Conservation (phyloP, 805 yeast genomes). For the Schwanniomyces polymorphus region DNA sequence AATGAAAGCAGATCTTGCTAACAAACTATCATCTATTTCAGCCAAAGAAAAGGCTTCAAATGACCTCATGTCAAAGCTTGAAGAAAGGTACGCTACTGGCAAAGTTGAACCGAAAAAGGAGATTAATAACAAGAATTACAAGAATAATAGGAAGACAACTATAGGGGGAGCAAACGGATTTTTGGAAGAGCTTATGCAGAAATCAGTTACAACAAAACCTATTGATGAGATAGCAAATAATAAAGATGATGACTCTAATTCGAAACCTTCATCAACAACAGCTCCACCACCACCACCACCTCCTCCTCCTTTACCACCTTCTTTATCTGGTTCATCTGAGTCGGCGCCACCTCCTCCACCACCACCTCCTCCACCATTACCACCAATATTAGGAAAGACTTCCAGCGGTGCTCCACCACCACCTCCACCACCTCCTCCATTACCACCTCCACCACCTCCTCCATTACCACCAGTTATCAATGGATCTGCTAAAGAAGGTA, state of each 20-base stretch:
- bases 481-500: slow-evolving; percentile 10
- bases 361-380: slow-evolving; percentile 20
- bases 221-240: slow-evolving; percentile 13
- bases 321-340: slow-evolving; percentile 11
- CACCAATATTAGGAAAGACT: slow-evolving; percentile 8
- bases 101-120: slow-evolving; percentile 25
- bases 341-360: slow-evolving; percentile 21
- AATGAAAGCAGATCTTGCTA: slow-evolving; percentile 38
- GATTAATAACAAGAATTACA: slow-evolving; percentile 22
- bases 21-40: slow-evolving; percentile 23
- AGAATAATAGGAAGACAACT: slow-evolving; percentile 29
- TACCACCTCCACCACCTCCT: slow-evolving; percentile 11
- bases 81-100: slow-evolving; percentile 48
- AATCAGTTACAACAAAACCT: slow-evolving; percentile 34
- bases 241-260: background rate
- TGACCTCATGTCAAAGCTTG: slow-evolving; percentile 32
- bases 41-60: slow-evolving; percentile 9
- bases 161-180: slow-evolving; percentile 46
- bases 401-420: slow-evolving; percentile 1
- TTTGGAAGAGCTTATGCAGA: slow-evolving; percentile 51
- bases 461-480: slow-evolving; percentile 19
- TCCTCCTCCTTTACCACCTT: slow-evolving; percentile 29
- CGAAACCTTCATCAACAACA: background rate
- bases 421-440: slow-evolving; percentile 18
- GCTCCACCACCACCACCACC: slow-evolving; percentile 12